Percentiles rank a stretch among this genome's conserved stretches.
phyloP scores from a whole-genome alignment of 2,329 filamentous ascomycete species.

The Alternaria longipes region DNA sequence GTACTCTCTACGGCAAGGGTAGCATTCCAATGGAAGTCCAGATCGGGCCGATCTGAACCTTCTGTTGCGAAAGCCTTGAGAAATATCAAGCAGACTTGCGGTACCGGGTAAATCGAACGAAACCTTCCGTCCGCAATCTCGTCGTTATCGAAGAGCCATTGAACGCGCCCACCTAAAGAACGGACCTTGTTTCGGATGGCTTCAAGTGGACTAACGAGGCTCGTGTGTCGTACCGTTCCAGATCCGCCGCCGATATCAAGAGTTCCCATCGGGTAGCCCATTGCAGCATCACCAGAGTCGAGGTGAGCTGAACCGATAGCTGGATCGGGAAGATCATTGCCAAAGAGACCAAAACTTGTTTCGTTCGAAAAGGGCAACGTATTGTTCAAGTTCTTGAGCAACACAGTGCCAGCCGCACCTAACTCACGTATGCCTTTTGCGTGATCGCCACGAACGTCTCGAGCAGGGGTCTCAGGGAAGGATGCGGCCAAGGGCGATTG shows the following conservation, averaged over 20 bases:
- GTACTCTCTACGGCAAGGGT: constrained; percentile 53
- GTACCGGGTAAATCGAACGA: constrained; percentile 38
- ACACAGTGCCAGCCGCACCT: constrained; percentile 53
- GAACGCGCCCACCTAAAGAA: constrained; percentile 54
- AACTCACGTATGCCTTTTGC: constrained; percentile 47
- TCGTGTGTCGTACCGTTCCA: constrained; percentile 52
- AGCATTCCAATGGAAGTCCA: constrained; percentile 55
- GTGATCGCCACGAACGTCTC: no score
- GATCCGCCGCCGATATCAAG: constrained; percentile 53
- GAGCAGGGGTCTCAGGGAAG: no score
- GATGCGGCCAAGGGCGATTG: no score
- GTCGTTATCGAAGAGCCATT: constrained; percentile 55
- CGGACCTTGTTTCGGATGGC: constrained; percentile 47
- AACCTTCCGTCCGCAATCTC: constrained; percentile 41
- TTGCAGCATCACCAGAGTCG: constrained; percentile 7
- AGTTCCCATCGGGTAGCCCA: constrained; percentile 55
- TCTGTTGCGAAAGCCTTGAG: constrained; percentile 63
- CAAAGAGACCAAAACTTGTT: constrained; percentile 59
- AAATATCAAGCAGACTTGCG: constrained; percentile 63
- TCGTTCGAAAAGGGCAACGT: constrained; percentile 60
- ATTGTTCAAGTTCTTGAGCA: constrained; percentile 59
- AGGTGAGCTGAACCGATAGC: constrained; percentile 61
- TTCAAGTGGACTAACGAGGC: constrained; percentile 54
- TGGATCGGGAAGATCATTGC: constrained; percentile 57
- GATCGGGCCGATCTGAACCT: constrained; percentile 52